Evolutionary conservation across 768 basidiomycete species (phyloP).

Genomic region (Cyclocybe cylindracea): DNA sequence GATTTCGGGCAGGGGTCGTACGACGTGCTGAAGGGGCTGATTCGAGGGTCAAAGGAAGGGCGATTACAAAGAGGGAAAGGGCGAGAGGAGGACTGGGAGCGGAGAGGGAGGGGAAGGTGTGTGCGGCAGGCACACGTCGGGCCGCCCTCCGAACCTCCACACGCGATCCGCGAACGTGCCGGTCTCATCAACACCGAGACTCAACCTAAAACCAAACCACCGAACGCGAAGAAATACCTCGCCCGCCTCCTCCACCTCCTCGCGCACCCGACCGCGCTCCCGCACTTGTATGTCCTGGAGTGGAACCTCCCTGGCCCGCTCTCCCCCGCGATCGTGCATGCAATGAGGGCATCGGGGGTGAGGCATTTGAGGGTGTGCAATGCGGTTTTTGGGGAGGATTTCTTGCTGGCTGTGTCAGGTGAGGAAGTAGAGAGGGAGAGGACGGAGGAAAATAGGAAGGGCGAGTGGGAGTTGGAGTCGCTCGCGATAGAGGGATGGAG

Average conservation of each 20-base stretch:
- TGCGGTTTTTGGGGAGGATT: neutral
- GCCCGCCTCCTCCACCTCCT: no score
- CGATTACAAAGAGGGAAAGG: no score
- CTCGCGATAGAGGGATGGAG: constrained; percentile 15
- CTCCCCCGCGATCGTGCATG: constrained; percentile 11
- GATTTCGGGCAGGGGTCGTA: constrained; percentile 13
- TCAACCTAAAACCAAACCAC: no score
- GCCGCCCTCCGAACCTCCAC: neutral
- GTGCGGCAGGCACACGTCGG: no score
- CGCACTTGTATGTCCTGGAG: constrained; percentile 28
- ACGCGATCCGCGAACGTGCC: no score
- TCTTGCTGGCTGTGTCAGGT: neutral
- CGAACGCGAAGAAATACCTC: no score
- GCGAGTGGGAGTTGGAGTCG: constrained; percentile 10
- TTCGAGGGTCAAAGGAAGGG: no score
- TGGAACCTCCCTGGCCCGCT: constrained; percentile 20
- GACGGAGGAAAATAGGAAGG: no score
- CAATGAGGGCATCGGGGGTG: constrained; percentile 16
- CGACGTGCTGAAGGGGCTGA: neutral
- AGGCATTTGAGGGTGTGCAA: constrained; percentile 22
- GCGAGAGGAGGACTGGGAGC: no score
- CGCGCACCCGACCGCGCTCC: constrained; percentile 1
- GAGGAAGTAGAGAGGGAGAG: neutral
- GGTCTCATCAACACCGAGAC: no score
- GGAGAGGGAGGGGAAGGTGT: no score